phyloP scores from a whole-genome alignment of 2,329 filamentous ascomycete genomes.

The Pseudopithomyces chartarum region DNA sequence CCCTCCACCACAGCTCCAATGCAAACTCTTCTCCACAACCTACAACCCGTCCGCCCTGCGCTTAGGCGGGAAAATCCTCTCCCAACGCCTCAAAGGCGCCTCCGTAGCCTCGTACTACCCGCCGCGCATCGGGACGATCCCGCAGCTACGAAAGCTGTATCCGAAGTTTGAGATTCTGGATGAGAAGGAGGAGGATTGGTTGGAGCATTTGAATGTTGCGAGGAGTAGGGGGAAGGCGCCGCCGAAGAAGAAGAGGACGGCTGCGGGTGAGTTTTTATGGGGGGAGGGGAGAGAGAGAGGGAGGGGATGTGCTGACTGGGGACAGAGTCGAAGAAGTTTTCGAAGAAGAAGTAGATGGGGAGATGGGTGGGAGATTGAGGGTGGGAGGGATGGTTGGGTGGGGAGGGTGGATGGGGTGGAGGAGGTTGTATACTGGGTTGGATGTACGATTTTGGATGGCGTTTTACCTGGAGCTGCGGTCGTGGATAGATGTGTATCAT shows the following conservation, averaged over 20 bases:
- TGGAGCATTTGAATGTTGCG: slow-evolving; percentile 66
- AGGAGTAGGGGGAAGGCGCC: slow-evolving; percentile 76
- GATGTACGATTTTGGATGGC: slow-evolving; percentile 19
- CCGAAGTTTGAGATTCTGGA: slow-evolving; percentile 72
- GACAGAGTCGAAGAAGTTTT: slow-evolving; percentile 54
- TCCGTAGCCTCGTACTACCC: slow-evolving; percentile 88
- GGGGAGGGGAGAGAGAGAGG: too few relatives aligned
- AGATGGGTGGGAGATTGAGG: neutral
- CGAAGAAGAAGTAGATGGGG: slow-evolving; percentile 49
- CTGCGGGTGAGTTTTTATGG: slow-evolving; percentile 45
- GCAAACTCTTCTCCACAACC: slow-evolving; percentile 85
- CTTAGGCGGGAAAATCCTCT: slow-evolving; percentile 88
- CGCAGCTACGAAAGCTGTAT: slow-evolving; percentile 74
- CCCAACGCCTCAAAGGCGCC: slow-evolving; percentile 85
- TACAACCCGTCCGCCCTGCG: slow-evolving; percentile 86
- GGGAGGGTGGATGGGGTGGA: neutral
- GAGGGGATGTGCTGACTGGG: slow-evolving; percentile 12
- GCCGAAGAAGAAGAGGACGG: slow-evolving; percentile 84
- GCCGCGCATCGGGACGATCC: slow-evolving; percentile 70
- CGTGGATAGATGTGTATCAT: neutral
- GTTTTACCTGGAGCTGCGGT: slow-evolving; percentile 7
- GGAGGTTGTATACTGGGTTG: slow-evolving; percentile 28
- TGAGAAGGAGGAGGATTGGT: slow-evolving; percentile 77
- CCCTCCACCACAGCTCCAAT: slow-evolving; percentile 71
- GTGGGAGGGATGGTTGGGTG: neutral